Base-by-base conservation (phyloP, 305 asterid species). In the Coffea humblotiana region DNA sequence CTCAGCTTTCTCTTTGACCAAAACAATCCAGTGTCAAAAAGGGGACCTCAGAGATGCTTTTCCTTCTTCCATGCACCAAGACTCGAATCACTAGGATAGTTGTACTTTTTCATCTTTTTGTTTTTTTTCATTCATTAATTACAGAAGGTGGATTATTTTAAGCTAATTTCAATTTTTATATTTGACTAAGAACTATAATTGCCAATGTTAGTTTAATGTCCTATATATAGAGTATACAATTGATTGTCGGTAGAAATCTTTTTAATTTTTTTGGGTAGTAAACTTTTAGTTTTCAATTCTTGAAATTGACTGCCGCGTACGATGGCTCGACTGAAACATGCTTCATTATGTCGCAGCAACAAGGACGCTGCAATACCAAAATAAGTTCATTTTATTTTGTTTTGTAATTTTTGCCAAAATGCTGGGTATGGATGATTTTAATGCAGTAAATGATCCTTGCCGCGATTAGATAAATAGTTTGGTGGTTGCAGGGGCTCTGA, bases 1-100 rank as follows among this genome's bases (percentile, higher is more conserved):
- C 63, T 83, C 88, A 80, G 86, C 93, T 92, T 90, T 92, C 85
- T 87, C 92, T 90, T 87, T 83, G 86, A 77, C 86, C 91, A 82
- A 87, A 78, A 83, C 67, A 75, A 65, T 82, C 27, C 71, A 43
- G 49, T 65, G 78, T 60, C 32, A 56, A 74, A 69, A 76, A 68
- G 45, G 78, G 85, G 81, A 76, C 86, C 76, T 67, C 63, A 70
- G 40, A 23, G 80, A 87, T 86, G 72, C 86, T 64, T 86, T 87
- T 83, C 84, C 85, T 83, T 74, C 80, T 52, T 72, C 29, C 63
- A 63, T 79, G 78, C 76, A 80, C 72, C 7, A 70, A 82, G 81
- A 48, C 77, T 60, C 82, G 63, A 67, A 45, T 86, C 80, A 74
- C 76, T 79, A 72, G 71, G 64, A 45, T 77, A 32, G 48, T 70